Evolutionary conservation across 1,284 basidiomycete genomes (phyloP).

Genomic region (Fomitopsis palustris): DNA sequence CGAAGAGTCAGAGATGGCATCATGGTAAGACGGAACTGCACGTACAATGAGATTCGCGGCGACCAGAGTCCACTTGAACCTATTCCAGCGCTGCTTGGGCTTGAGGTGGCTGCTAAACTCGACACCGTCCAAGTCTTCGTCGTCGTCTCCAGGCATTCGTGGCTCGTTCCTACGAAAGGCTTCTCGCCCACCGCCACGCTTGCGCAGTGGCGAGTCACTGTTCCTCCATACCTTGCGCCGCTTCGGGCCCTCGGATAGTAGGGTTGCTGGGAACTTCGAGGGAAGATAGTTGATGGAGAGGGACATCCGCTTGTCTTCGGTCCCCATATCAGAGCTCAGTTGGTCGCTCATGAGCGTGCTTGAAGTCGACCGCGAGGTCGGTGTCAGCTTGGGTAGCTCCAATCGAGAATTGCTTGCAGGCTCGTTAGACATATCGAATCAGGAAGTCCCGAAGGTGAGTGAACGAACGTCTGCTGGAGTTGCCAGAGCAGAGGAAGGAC

Average conservation of each 20-base stretch:
- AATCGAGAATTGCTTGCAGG: conserved; percentile 10
- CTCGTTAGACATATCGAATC: neutral
- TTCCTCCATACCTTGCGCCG: conserved; percentile 33
- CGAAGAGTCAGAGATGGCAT: neutral
- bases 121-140: conserved; percentile 51
- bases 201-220: conserved; percentile 26
- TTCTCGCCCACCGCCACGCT: conserved; percentile 52
- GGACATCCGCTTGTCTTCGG: conserved; percentile 25
- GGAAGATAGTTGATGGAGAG: conserved; percentile 57
- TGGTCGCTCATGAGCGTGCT: conserved; percentile 8
- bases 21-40: conserved; percentile 13
- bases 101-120: conserved; percentile 35
- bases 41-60: conserved; percentile 47
- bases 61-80: conserved; percentile 61
- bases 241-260: conserved; percentile 41
- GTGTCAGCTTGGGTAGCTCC: conserved; percentile 29
- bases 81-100: conserved; percentile 51
- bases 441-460: neutral
- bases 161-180: conserved; percentile 45
- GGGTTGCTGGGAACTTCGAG: conserved; percentile 50
- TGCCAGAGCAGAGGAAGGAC: neutral
- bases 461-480: neutral
- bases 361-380: conserved; percentile 22
- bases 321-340: neutral
- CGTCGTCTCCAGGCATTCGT: conserved; percentile 49